A percentile compares a stretch with the other conserved stretches of the same genome.
phyloP scores from a whole-genome alignment of 441 rosid genomes.

The Populus hybrid region DNA sequence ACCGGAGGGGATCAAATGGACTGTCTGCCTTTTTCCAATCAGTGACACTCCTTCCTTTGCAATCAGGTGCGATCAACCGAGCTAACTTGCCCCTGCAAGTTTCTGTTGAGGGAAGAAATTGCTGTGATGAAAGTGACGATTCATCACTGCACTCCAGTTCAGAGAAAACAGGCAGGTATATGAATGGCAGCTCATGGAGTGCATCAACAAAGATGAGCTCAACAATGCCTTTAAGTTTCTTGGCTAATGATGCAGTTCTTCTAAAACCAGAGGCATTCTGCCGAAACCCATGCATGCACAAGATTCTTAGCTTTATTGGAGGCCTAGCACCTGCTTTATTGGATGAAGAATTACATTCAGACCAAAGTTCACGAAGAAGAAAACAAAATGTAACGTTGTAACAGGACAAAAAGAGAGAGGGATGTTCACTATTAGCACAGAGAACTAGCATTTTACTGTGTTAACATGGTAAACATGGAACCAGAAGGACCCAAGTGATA shows the following conservation, averaged over 20 bases:
- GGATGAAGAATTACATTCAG: neutral
- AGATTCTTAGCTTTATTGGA: constrained; percentile 65
- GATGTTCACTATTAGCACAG: neutral
- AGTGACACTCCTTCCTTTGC: constrained; percentile 28
- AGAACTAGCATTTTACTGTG: neutral
- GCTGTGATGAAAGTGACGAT: constrained; percentile 25
- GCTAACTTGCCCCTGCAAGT: constrained; percentile 77
- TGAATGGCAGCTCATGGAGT: constrained; percentile 74
- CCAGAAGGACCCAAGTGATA: neutral
- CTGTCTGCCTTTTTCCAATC: constrained; percentile 55
- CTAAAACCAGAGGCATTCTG: constrained; percentile 91
- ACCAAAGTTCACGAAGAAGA: neutral
- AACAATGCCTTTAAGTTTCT: constrained; percentile 77
- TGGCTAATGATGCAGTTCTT: constrained; percentile 84
- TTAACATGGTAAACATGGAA: neutral
- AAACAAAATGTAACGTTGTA: neutral
- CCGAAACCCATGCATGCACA: constrained; percentile 95
- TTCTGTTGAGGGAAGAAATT: constrained; percentile 40
- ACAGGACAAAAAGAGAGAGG: neutral
- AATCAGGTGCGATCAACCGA: constrained; percentile 70
- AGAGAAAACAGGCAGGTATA: constrained; percentile 46
- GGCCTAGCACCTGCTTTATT: constrained; percentile 18
- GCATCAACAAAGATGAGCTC: constrained; percentile 79
- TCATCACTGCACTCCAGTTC: constrained; percentile 12
- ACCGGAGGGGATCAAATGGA: constrained; percentile 77